Evolutionary conservation across 257 asterid genomes (phyloP), one percentile per base, ranked within the genome.

Genomic region (Solanum sitiens): DNA sequence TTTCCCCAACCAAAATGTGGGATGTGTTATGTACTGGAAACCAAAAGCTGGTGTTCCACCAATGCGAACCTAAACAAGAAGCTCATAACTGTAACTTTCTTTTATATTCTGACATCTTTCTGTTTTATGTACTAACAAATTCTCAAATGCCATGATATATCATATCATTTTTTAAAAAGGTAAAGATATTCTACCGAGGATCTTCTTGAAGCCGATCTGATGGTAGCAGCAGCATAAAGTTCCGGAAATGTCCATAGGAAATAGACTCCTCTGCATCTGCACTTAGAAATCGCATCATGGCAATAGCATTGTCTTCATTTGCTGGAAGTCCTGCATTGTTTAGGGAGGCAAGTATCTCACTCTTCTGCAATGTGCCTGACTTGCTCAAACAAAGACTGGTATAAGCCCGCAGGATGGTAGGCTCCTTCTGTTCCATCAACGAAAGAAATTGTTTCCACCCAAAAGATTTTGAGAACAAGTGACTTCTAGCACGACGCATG

Each of bases 191-290:
- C 86, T 93, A 97, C 99, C 99, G 92, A 68, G 99, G 98, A 90
- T 97, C 99, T 93, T 97, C 99, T 94, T 95, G 97, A 89, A 97
- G 98, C 83, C 98, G 93, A 87, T 97, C 98, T 77, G 99, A 97
- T 30, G 99, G 99, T 37, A 97, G 98, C 91, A 97, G 91, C 87
- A 97, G 94, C 99, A 97, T 97, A 92, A 97, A 97, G 88, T 96
- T 95, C 83, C 99, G 93, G 65, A 97, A 97, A 94, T 94, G 99
- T 83, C 99, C 99, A 88, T 97, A 97, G n/a, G 99, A 97, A 89
- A 97, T 96, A 67, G 99, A 97, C 91, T 93, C 96, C 91, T 95
- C 99, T 0, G 95, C 90, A 87, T 97, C 99, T 6, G 95, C 94
- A 91, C 96, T 97, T 61, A 97, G 93, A 93, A 96, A 97, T 83